Evolutionary conservation across 2,329 filamentous ascomycete genomes (phyloP).

Genomic region (Ophiostoma himal-ulmi): DNA sequence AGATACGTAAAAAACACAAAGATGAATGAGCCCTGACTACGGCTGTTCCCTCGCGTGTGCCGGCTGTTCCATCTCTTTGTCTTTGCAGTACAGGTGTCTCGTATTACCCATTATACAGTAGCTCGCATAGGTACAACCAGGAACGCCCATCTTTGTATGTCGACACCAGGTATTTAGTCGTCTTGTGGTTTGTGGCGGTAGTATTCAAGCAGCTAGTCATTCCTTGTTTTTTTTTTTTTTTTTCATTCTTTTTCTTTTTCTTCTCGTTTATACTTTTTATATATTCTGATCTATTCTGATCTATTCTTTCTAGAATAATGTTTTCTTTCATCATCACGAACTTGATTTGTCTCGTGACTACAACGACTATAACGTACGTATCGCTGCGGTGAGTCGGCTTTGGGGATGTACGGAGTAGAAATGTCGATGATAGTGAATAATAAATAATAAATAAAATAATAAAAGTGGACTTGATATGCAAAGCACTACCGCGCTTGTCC

Average conservation of each 20-base stretch:
- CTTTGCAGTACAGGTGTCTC: background rate
- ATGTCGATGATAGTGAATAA: background rate
- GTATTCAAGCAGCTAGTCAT: background rate
- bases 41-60: constrained; percentile 4
- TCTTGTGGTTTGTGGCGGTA: background rate
- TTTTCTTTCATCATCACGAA: background rate
- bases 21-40: constrained; percentile 6
- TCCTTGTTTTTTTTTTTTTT: background rate
- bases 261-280: background rate
- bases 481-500: background rate
- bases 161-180: background rate
- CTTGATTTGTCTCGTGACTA: background rate
- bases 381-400: background rate
- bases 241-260: background rate
- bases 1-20: background rate
- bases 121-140: background rate
- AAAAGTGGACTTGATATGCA: constrained; percentile 1
- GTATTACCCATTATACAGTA: constrained; percentile 9
- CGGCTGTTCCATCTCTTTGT: background rate
- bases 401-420: background rate
- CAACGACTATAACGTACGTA: background rate
- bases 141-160: background rate
- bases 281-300: background rate
- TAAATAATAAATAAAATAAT: background rate
- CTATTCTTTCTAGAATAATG: background rate